Percentiles rank a stretch among this genome's conserved stretches.
phyloP scores from a whole-genome alignment of 2,329 filamentous ascomycete genomes.

The Xylariaceae sp. region DNA sequence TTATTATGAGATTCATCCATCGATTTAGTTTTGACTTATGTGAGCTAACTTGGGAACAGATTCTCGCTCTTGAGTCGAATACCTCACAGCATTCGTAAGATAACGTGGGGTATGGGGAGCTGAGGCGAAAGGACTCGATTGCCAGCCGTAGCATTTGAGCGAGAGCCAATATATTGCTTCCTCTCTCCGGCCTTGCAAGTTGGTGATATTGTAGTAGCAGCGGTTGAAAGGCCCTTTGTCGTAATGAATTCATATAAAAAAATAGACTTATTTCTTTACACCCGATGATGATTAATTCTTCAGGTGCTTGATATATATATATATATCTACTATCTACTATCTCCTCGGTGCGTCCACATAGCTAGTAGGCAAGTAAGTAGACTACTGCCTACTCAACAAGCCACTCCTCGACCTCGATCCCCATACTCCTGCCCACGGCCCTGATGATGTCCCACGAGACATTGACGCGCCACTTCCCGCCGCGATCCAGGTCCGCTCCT shows the following conservation, averaged over 20 bases:
- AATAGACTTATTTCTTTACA: too few relatives aligned
- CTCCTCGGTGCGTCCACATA: too few relatives aligned
- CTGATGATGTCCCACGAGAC: constrained; percentile 73
- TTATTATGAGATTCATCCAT: too few relatives aligned
- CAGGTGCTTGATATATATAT: neutral
- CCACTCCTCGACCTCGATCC: constrained; percentile 76
- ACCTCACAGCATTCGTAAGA: constrained; percentile 23
- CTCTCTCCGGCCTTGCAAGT: too few relatives aligned
- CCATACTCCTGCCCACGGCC: constrained; percentile 64
- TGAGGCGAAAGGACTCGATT: neutral
- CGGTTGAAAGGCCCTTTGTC: neutral
- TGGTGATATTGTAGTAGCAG: neutral
- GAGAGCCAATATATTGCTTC: too few relatives aligned
- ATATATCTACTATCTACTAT: neutral
- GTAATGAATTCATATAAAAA: neutral
- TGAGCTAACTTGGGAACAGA: constrained; percentile 33
- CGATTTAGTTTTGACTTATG: too few relatives aligned
- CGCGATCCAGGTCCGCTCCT: constrained; percentile 67
- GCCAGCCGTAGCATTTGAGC: neutral
- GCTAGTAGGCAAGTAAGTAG: too few relatives aligned
- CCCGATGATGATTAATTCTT: too few relatives aligned
- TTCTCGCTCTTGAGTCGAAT: constrained; percentile 47
- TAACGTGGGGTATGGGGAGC: too few relatives aligned
- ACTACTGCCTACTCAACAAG: constrained; percentile 55
- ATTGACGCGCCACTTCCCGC: constrained; percentile 71